A percentile compares a stretch with the other conserved stretches of the same genome.
phyloP scores from a whole-genome alignment of 2,329 filamentous ascomycete genomes.

The Epichloe gansuensis region DNA sequence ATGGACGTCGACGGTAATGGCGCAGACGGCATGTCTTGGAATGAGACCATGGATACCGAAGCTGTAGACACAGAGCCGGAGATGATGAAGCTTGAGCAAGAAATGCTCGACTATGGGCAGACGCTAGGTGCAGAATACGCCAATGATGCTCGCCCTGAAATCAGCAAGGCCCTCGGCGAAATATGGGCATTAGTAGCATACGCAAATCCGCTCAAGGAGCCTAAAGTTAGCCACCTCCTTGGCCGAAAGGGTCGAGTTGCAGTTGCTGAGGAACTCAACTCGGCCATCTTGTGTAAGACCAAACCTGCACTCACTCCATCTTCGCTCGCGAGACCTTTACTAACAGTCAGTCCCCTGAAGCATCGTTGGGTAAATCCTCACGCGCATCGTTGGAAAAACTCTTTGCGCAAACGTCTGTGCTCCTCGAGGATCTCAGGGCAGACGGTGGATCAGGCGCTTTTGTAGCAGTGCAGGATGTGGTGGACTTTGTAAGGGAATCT shows the following conservation, averaged over 20 bases:
- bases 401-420: constrained; percentile 73
- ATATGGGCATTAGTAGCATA: constrained; percentile 88
- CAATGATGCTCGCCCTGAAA: constrained; percentile 55
- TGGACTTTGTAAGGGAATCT: constrained; percentile 30
- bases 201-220: constrained; percentile 62
- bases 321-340: background rate
- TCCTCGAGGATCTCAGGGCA: constrained; percentile 71
- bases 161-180: constrained; percentile 63
- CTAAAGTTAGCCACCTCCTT: constrained; percentile 63
- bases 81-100: constrained; percentile 42
- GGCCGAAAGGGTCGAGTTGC: constrained; percentile 61
- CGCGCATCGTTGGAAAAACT: constrained; percentile 74
- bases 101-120: constrained; percentile 70
- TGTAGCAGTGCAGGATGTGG: constrained; percentile 47
- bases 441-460: constrained; percentile 75
- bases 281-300: constrained; percentile 72
- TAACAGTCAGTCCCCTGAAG: constrained; percentile 30
- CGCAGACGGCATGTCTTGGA: constrained; percentile 24
- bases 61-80: constrained; percentile 22
- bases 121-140: constrained; percentile 67
- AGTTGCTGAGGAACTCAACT: constrained; percentile 89
- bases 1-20: constrained; percentile 46
- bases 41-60: constrained; percentile 42
- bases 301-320: background rate
- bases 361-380: constrained; percentile 80